Conservation (phyloP, 805 yeast genomes). For the Candida hispaniensis region DNA sequence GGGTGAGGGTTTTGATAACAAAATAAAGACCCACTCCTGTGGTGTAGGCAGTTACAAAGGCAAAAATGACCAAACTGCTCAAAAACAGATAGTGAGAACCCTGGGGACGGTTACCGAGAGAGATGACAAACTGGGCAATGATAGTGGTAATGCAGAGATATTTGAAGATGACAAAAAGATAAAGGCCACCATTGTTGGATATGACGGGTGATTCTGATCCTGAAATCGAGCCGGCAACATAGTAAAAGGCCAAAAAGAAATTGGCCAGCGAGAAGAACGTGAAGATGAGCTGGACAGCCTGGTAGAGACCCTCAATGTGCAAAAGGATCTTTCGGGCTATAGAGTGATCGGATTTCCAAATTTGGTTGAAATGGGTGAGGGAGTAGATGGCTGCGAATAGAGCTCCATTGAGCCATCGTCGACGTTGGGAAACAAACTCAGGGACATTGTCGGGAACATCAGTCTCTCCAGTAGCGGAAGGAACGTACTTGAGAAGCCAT, state of each 20-base stretch:
- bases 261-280: conserved; percentile 89
- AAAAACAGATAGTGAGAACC: conserved; percentile 79
- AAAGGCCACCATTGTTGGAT: conserved; percentile 63
- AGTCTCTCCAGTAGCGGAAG: conserved; percentile 89
- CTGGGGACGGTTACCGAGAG: conserved; percentile 96
- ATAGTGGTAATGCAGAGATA: conserved; percentile 73
- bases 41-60: conserved; percentile 73
- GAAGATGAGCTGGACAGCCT: conserved; percentile 65
- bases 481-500: conserved; percentile 87
- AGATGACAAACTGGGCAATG: conserved; percentile 79
- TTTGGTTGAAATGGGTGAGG: conserved; percentile 70
- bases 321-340: conserved; percentile 64
- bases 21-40: conserved; percentile 73
- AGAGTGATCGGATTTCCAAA: conserved; percentile 86
- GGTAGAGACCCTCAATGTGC: conserved; percentile 83
- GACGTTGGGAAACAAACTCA: conserved; percentile 91
- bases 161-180: conserved; percentile 75
- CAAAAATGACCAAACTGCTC: conserved; percentile 57
- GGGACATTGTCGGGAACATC: conserved; percentile 93
- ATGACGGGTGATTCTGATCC: conserved; percentile 32
- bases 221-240: conserved; percentile 77
- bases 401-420: conserved; percentile 98
- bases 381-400: conserved; percentile 92
- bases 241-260: conserved; percentile 85
- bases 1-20: conserved; percentile 46